Conservation (phyloP, 1,284 basidiomycete genomes). For the Tetrapyrgos nigripes region DNA sequence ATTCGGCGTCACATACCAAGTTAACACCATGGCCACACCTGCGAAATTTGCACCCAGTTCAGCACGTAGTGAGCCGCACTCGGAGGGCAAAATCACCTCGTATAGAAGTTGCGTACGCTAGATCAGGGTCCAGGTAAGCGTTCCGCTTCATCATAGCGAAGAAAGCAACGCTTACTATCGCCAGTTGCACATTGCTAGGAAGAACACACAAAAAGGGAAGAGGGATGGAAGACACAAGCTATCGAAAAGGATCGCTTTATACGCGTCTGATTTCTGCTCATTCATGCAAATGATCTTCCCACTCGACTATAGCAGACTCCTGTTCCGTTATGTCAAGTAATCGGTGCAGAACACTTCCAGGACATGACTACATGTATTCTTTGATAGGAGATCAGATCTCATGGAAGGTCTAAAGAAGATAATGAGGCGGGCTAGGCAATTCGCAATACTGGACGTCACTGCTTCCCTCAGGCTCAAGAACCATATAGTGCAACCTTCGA, state of each 20-base stretch:
- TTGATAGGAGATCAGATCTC: background rate
- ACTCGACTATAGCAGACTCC: background rate
- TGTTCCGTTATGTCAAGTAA: background rate
- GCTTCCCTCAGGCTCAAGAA: background rate
- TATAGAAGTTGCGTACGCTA: constrained; percentile 61
- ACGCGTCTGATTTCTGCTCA: background rate
- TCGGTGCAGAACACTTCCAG: background rate
- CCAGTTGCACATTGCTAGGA: constrained; percentile 49
- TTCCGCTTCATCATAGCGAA: background rate
- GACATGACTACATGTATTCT: background rate
- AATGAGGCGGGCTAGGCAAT: background rate
- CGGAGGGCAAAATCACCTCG: constrained; percentile 37
- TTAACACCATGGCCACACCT: constrained; percentile 68
- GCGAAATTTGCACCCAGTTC: constrained; percentile 14
- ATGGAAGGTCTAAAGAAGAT: background rate
- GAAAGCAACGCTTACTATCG: constrained; percentile 41
- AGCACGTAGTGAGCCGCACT: constrained; percentile 1
- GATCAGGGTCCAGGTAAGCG: background rate
- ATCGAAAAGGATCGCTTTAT: background rate
- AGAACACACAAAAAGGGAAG: background rate
- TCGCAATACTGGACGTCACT: background rate
- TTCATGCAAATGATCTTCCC: constrained; percentile 11
- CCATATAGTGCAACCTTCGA: background rate
- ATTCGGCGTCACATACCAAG: constrained; percentile 46
- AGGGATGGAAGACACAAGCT: background rate